Percentiles rank a stretch among this genome's conserved stretches.
Conservation (phyloP, 306 rosid species). For the Urtica urens region DNA sequence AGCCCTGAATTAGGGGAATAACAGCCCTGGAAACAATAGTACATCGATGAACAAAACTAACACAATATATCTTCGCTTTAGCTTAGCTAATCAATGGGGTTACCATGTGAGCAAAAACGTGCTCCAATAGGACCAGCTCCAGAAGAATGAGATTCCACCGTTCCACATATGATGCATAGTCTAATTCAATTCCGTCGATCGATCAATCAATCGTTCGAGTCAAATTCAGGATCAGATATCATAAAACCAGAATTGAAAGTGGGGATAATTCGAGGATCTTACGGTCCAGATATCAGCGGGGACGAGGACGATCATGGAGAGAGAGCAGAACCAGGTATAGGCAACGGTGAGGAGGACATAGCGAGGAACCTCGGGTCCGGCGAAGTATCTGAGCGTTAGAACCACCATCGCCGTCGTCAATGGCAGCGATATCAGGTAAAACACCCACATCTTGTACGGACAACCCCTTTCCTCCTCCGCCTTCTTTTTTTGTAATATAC, state of each 20-base stretch:
- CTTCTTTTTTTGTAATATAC: no score
- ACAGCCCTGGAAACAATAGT: conserved; percentile 98
- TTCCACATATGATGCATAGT: conserved; percentile 45
- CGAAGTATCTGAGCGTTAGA: conserved; percentile 64
- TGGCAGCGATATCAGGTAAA: conserved; percentile 87
- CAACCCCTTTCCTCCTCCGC: no score
- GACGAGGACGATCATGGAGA: conserved; percentile 91
- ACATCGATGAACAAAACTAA: no score
- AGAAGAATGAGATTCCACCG: conserved; percentile 86
- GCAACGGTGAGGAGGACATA: conserved; percentile 87
- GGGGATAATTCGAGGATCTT: background rate
- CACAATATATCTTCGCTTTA: no score
- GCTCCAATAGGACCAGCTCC: conserved; percentile 99
- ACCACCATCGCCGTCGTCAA: conserved; percentile 77
- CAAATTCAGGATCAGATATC: background rate
- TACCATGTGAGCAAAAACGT: conserved; percentile 92
- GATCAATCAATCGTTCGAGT: background rate
- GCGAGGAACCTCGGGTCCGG: conserved; percentile 80
- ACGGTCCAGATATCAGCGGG: conserved; percentile 98
- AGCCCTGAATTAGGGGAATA: conserved; percentile 99
- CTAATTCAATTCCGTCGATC: conserved; percentile 22
- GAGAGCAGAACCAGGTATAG: conserved; percentile 88
- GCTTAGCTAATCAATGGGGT: no score
- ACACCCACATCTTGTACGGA: conserved; percentile 99
- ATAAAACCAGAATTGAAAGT: background rate